Percentiles rank a stretch among this genome's conserved stretches.
Conservation (phyloP, 192 early-diverging fungal species). For the Mortierella antarctica region DNA sequence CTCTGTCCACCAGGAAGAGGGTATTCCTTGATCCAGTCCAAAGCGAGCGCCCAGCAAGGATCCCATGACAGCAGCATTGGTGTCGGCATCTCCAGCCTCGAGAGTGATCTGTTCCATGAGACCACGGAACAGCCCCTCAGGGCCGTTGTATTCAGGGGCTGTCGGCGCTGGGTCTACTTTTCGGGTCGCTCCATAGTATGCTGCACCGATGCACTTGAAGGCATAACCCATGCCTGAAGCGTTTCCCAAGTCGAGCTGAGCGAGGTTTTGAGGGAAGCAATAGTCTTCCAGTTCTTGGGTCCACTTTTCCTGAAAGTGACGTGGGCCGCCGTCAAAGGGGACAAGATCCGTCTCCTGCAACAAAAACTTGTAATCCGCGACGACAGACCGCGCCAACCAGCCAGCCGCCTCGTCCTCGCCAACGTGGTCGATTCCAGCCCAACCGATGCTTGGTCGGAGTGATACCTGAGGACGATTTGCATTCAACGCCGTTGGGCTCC, state of each 20-base stretch:
- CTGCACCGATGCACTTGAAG: constrained; percentile 60
- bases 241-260: constrained; percentile 43
- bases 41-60: constrained; percentile 61
- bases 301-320: constrained; percentile 16
- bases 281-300: constrained; percentile 10
- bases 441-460: constrained; percentile 24
- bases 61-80: constrained; percentile 58
- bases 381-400: constrained; percentile 22
- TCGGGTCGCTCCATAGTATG: constrained; percentile 47
- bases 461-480: constrained; percentile 16
- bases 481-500: neutral
- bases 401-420: constrained; percentile 41
- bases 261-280: constrained; percentile 51
- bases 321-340: neutral
- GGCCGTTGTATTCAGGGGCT: constrained; percentile 35
- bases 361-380: constrained; percentile 38
- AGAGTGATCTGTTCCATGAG: constrained; percentile 59
- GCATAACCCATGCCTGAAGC: constrained; percentile 55
- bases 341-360: constrained; percentile 21
- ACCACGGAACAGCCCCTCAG: constrained; percentile 48
- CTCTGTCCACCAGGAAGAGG: constrained; percentile 23
- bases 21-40: constrained; percentile 39
- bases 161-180: constrained; percentile 19
- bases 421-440: constrained; percentile 37
- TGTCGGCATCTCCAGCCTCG: constrained; percentile 62